phyloP scores from a whole-genome alignment of 306 rosid genomes.

The Prunus campanulata region DNA sequence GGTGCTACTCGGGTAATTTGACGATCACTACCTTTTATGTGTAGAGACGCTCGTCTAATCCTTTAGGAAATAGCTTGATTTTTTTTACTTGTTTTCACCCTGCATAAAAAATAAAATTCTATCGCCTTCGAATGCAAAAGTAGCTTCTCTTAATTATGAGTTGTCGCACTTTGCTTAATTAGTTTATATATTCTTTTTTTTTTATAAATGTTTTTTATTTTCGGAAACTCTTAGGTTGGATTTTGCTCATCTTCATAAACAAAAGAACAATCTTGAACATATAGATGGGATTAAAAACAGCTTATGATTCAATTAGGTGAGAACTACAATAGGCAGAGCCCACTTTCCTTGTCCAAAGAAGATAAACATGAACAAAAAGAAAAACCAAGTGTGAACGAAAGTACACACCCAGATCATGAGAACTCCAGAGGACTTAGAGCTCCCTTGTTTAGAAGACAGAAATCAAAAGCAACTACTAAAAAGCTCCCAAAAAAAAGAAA shows the following conservation, averaged over 20 bases:
- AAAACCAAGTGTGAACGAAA: not conserved
- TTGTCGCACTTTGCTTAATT: too few relatives aligned
- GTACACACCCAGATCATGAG: not conserved
- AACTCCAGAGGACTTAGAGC: not conserved
- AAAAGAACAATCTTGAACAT: not conserved
- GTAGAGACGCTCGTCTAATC: too few relatives aligned
- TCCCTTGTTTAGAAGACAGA: not conserved
- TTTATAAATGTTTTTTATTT: too few relatives aligned
- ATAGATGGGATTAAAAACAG: not conserved
- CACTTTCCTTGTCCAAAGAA: not conserved
- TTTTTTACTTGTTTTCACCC: too few relatives aligned
- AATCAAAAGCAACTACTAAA: not conserved
- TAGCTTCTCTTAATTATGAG: too few relatives aligned
- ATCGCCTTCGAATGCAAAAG: too few relatives aligned
- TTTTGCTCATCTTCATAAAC: too few relatives aligned
- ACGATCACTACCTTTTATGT: accelerated
- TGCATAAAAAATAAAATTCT: too few relatives aligned
- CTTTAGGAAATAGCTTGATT: too few relatives aligned
- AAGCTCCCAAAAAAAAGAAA: not conserved
- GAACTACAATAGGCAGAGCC: not conserved
- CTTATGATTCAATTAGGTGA: not conserved
- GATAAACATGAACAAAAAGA: not conserved
- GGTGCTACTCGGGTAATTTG: accelerated
- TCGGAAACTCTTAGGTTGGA: too few relatives aligned
- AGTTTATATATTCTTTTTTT: too few relatives aligned